phyloP scores from a whole-genome alignment of 331 rosid genomes.

The Quercus phellos region DNA sequence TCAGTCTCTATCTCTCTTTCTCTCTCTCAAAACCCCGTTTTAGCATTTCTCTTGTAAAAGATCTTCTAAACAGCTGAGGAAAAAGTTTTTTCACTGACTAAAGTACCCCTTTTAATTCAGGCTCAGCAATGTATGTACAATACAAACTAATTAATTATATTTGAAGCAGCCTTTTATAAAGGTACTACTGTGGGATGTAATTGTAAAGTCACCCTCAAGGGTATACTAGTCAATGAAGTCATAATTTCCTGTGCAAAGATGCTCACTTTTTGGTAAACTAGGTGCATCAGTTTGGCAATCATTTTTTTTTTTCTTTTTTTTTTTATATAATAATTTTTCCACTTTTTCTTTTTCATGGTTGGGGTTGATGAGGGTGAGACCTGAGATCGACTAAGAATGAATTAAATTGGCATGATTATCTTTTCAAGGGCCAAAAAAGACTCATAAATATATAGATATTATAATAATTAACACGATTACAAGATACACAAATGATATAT shows the following conservation, averaged over 20 bases:
- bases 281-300: constrained; percentile 36
- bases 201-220: constrained; percentile 88
- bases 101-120: constrained; percentile 34
- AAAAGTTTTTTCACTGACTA: constrained; percentile 25
- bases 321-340: neutral
- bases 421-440: constrained; percentile 22
- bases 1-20: constrained; percentile 2
- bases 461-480: neutral
- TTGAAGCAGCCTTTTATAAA: constrained; percentile 85
- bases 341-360: neutral
- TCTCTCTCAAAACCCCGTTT: neutral
- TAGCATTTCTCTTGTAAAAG: neutral
- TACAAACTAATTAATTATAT: constrained; percentile 34
- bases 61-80: neutral
- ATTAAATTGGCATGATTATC: constrained; percentile 44
- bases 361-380: neutral
- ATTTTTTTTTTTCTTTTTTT: too few species aligned
- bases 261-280: constrained; percentile 68
- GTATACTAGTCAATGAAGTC: constrained; percentile 49
- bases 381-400: constrained; percentile 28
- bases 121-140: constrained; percentile 19
- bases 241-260: constrained; percentile 48
- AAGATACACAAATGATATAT: neutral
- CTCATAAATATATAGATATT: neutral
- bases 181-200: constrained; percentile 73